Evolutionary conservation across 441 rosid species (phyloP), one percentile per base, ranked within the genome.

Genomic region (Francoa sonchifolia): DNA sequence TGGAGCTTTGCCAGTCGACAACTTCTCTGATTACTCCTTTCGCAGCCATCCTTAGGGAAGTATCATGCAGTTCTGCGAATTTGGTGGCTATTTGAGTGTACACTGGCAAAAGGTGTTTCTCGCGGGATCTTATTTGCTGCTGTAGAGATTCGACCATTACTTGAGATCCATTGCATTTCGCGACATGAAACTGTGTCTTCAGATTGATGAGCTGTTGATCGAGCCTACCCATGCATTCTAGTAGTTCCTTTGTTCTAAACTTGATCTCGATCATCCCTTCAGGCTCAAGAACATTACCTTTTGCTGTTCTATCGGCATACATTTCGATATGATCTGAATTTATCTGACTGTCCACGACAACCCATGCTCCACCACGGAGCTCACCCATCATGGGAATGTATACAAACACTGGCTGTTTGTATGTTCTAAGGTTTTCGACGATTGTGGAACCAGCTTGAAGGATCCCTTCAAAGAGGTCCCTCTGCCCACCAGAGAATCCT

Each of bases 321-420:
- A 92, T 92, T 62, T 92, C 99, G 30, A 92, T 87, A 43, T 87
- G 82, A 57, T 83, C 92, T 8, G 99, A 62, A 58, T 92, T 92
- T 47, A 92, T 92, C 67, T 59, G 74, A 62, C 99, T 87, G 46
- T 87, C 97, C 42, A 92, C 89, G 50, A 92, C 99, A 25, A 82
- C 99, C 99, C 96, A 92, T 5, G 99, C 97, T 39, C 99, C 99
- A 31, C 99, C 99, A 34, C 99, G 97, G 52, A 92, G 87, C 69
- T 92, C 99, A 37, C 94, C 94, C 97, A 87, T 87, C 89, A 69
- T 82, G 6, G 99, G 99, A 52, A 92, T 87, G 74, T 87, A 92
- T 10, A 92, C 92, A 61, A 84, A 92, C 56, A 92, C 97, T 29
- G 99, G 99, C 61, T 87, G 95, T 30, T 72, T 82, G 76, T 92